Evolutionary conservation across 371 early-diverging fungal species (phyloP).

Genomic region (Syncephalastrum monosporum): DNA sequence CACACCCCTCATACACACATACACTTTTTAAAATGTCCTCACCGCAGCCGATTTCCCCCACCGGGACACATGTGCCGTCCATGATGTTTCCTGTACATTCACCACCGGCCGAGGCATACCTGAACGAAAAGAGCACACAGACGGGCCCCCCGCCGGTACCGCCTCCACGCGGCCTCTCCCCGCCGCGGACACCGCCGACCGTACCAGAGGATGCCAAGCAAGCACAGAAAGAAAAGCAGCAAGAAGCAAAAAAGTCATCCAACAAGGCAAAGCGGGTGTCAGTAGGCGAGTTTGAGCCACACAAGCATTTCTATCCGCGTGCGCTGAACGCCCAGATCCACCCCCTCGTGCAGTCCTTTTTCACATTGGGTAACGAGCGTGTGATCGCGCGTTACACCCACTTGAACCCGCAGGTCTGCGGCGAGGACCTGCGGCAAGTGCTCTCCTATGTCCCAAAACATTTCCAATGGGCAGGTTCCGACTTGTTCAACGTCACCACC

Average conservation of each 20-base stretch:
- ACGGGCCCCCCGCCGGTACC: constrained; percentile 13
- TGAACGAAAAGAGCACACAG: constrained; percentile 6
- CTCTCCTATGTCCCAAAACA: constrained; percentile 78
- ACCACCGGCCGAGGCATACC: too few relatives aligned
- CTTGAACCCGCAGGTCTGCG: constrained; percentile 83
- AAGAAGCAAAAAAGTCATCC: constrained; percentile 3
- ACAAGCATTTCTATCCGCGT: constrained; percentile 89
- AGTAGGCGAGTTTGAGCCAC: constrained; percentile 83
- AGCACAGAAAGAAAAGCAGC: background rate
- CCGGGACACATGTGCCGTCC: too few relatives aligned
- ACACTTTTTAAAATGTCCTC: too few relatives aligned
- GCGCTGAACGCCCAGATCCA: constrained; percentile 92
- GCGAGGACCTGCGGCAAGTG: constrained; percentile 59
- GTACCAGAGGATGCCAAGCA: constrained; percentile 10
- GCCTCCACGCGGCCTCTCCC: constrained; percentile 21
- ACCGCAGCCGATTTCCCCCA: too few relatives aligned
- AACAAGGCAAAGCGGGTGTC: constrained; percentile 32
- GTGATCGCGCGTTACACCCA: constrained; percentile 90
- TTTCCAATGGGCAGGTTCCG: constrained; percentile 94
- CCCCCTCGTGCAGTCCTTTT: constrained; percentile 83
- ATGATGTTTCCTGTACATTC: too few relatives aligned
- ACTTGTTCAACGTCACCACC: constrained; percentile 91
- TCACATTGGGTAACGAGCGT: constrained; percentile 86
- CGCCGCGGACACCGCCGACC: constrained; percentile 42
- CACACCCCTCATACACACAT: too few relatives aligned